Evolutionary conservation across 805 yeast genomes (phyloP).

Genomic region (Kazachstania viticola): DNA sequence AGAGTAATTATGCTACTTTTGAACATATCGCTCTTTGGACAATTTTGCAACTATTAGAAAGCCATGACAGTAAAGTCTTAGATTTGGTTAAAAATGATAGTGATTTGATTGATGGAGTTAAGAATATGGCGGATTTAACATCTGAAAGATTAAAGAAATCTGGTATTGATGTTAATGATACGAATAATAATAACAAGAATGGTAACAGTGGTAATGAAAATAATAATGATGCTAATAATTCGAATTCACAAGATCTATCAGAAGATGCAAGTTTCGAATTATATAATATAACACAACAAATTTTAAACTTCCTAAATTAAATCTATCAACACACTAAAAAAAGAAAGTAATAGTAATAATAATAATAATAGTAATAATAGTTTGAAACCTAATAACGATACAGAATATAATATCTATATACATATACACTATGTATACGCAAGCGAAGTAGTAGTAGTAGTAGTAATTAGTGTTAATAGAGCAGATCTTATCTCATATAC

Average conservation of each 20-base stretch:
- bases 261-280: slow-evolving; percentile 57
- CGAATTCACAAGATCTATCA: slow-evolving; percentile 28
- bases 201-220: slow-evolving; percentile 11
- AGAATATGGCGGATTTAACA: slow-evolving; percentile 32
- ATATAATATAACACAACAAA: slow-evolving; percentile 57
- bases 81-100: slow-evolving; percentile 43
- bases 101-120: slow-evolving; percentile 43
- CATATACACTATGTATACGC: too few relatives aligned
- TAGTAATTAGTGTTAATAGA: too few relatives aligned
- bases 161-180: slow-evolving; percentile 11
- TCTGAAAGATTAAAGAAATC: slow-evolving; percentile 22
- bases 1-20: slow-evolving; percentile 80
- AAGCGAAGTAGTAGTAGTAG: too few relatives aligned
- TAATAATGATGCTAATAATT: slow-evolving; percentile 18
- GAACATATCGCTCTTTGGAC: slow-evolving; percentile 99
- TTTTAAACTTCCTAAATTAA: slow-evolving; percentile 35
- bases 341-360: background rate
- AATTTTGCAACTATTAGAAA: slow-evolving; percentile 80
- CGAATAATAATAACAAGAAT: slow-evolving; percentile 8
- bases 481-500: too few relatives aligned
- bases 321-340: background rate
- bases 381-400: too few relatives aligned
- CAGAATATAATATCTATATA: too few relatives aligned
- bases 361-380: too few relatives aligned
- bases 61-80: slow-evolving; percentile 56